These are phyloP conservation scores for Diaporthe citri DNA, from an alignment of 2,329 filamentous ascomycete genomes.

Conservation along the genomic window DNA sequence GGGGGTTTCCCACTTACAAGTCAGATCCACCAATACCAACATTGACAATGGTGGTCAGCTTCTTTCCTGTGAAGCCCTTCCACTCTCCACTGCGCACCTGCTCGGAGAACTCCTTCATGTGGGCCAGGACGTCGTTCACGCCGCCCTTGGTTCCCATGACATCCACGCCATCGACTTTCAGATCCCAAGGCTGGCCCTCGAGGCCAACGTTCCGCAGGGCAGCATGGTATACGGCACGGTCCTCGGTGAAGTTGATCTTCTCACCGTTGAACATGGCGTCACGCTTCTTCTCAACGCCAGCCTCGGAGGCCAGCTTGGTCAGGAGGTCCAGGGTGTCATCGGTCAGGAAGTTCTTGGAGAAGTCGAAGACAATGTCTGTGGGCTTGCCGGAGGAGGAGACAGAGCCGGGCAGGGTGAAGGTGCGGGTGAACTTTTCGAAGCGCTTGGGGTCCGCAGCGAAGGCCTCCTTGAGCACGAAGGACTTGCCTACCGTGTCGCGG, in stretches of 20 bases:
- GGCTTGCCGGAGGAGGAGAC: slow-evolving; percentile 68
- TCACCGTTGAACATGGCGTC: slow-evolving; percentile 98
- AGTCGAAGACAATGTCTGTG: slow-evolving; percentile 95
- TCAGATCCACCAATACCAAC: slow-evolving; percentile 98
- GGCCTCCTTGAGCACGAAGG: slow-evolving; percentile 92
- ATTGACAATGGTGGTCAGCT: slow-evolving; percentile 96
- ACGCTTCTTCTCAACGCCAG: slow-evolving; percentile 90
- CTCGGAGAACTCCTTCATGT: slow-evolving; percentile 99
- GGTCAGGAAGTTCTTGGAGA: slow-evolving; percentile 98
- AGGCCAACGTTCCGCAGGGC: slow-evolving; percentile 87
- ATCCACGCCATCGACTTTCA: slow-evolving; percentile 89
- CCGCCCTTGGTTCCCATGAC: slow-evolving; percentile 91
- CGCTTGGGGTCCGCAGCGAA: slow-evolving; percentile 90
- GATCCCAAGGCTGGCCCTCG: slow-evolving; percentile 71
- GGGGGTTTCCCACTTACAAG: slow-evolving; percentile 73
- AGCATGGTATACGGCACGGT: slow-evolving; percentile 94
- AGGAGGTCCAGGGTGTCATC: slow-evolving; percentile 91
- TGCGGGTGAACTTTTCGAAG: slow-evolving; percentile 90
- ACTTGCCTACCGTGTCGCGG: slow-evolving; percentile 86
- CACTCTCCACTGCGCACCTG: slow-evolving; percentile 94
- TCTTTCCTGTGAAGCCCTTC: slow-evolving; percentile 98
- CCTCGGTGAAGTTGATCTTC: slow-evolving; percentile 99
- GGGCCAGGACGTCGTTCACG: slow-evolving; percentile 89
- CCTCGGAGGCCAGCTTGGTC: slow-evolving; percentile 91
- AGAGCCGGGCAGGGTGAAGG: slow-evolving; percentile 82